Conservation (phyloP, 2,329 filamentous ascomycete genomes). For the Lomentospora prolificans region DNA sequence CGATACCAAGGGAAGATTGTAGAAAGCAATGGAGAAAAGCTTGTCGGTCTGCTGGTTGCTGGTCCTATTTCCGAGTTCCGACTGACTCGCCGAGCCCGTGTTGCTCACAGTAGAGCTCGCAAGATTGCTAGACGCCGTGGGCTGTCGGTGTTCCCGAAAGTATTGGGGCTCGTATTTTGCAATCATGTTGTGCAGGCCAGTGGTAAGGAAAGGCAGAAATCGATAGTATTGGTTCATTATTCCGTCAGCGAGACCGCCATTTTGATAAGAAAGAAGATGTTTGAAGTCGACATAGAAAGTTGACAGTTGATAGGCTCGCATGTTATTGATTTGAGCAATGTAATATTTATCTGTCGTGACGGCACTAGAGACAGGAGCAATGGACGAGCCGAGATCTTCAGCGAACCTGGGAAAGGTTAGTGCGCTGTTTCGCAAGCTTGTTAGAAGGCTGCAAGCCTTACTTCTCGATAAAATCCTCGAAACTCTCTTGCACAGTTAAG, state of each 20-base stretch:
- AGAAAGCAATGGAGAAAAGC: constrained; percentile 85
- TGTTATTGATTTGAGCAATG: constrained; percentile 70
- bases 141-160: constrained; percentile 84
- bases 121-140: constrained; percentile 62
- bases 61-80: constrained; percentile 63
- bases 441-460: constrained; percentile 25
- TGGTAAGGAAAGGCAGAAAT: constrained; percentile 83
- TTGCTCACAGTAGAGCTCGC: constrained; percentile 59
- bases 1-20: constrained; percentile 82
- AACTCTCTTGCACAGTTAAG: constrained; percentile 63
- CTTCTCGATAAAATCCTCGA: constrained; percentile 73
- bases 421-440: neutral
- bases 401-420: constrained; percentile 39
- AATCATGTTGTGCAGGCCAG: constrained; percentile 84
- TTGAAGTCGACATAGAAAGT: constrained; percentile 82
- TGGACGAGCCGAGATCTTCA: constrained; percentile 57
- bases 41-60: constrained; percentile 95
- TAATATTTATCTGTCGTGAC: constrained; percentile 75
- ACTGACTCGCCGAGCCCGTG: constrained; percentile 50
- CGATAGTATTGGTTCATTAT: constrained; percentile 90
- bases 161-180: constrained; percentile 91
- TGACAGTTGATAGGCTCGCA: constrained; percentile 65
- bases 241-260: constrained; percentile 73
- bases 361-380: constrained; percentile 56
- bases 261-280: constrained; percentile 68